Evolutionary conservation across 2,329 filamentous ascomycete genomes (phyloP).

Genomic region (Orbilia quercus): DNA sequence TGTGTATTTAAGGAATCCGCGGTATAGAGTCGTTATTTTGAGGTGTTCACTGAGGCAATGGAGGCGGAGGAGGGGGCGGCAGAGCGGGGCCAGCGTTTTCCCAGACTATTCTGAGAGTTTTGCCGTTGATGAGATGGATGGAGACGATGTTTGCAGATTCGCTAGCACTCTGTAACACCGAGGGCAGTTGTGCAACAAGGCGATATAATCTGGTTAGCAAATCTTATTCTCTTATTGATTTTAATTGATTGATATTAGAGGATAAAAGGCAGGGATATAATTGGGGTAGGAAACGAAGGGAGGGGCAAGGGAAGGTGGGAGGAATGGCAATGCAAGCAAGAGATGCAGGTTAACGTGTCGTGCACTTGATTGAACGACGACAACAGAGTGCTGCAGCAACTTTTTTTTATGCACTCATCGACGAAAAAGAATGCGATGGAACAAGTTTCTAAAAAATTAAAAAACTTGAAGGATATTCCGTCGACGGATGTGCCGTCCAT

Average conservation of each 20-base stretch:
- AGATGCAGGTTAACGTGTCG: slow-evolving; percentile 56
- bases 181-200: slow-evolving; percentile 32
- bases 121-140: slow-evolving; percentile 55
- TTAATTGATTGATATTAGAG: slow-evolving; percentile 6
- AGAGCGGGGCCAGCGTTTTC: slow-evolving; percentile 54
- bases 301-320: slow-evolving; percentile 17
- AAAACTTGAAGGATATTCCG: too few relatives aligned
- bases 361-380: slow-evolving; percentile 44
- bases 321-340: slow-evolving; percentile 42
- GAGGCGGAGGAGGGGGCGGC: slow-evolving; percentile 50
- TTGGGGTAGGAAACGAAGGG: slow-evolving; percentile 2
- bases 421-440: neutral
- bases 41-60: slow-evolving; percentile 45
- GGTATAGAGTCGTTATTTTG: neutral
- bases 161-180: slow-evolving; percentile 53
- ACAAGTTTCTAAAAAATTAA: neutral
- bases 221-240: too few relatives aligned
- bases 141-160: slow-evolving; percentile 56
- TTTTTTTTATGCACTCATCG: slow-evolving; percentile 15
- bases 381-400: slow-evolving; percentile 17
- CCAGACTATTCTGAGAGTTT: slow-evolving; percentile 56
- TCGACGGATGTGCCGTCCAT: too few relatives aligned
- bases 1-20: neutral
- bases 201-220: slow-evolving; percentile 36
- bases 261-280: slow-evolving; percentile 11